Percentiles rank a stretch among this genome's conserved stretches.
Conservation (phyloP, 345 rosid genomes). For the Camelina hispida region DNA sequence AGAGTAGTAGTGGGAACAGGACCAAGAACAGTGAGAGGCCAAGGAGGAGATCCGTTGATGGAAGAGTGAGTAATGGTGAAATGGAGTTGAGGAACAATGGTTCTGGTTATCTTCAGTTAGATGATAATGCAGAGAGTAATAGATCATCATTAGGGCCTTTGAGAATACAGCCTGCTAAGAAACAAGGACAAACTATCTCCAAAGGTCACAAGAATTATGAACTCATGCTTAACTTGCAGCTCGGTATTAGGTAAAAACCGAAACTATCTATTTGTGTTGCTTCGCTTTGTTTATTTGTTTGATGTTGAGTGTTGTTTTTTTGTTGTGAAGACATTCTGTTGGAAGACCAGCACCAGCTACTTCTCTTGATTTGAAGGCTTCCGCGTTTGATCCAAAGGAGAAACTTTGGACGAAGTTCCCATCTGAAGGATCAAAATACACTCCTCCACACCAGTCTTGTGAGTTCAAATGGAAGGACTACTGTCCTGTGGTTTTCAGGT, state of each 20-base stretch:
- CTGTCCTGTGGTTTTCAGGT: constrained; percentile 99
- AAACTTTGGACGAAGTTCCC: constrained; percentile 98
- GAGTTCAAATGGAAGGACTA: constrained; percentile 99
- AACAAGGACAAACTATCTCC: constrained; percentile 81
- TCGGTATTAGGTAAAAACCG: constrained; percentile 78
- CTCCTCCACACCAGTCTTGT: constrained; percentile 92
- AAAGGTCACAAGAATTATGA: constrained; percentile 98
- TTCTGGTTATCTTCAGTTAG: constrained; percentile 50
- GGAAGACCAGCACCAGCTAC: constrained; percentile 92
- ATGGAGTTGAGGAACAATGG: constrained; percentile 54
- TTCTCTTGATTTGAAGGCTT: constrained; percentile 82
- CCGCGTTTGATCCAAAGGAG: constrained; percentile 92
- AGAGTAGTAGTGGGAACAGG: constrained; percentile 42
- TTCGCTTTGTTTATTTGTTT: not conserved
- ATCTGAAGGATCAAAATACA: constrained; percentile 87
- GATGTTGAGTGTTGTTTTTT: constrained; percentile 24
- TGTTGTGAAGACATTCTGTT: constrained; percentile 70
- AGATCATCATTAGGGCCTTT: constrained; percentile 44
- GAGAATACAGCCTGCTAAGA: constrained; percentile 65
- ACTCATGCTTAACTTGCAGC: constrained; percentile 96
- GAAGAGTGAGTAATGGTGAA: constrained; percentile 60
- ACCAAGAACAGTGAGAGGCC: constrained; percentile 48
- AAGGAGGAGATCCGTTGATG: constrained; percentile 74
- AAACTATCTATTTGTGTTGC: not conserved
- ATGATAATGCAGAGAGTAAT: constrained; percentile 46